Evolutionary conservation across 441 rosid genomes (phyloP).

Genomic region (Adansonia gregorii): DNA sequence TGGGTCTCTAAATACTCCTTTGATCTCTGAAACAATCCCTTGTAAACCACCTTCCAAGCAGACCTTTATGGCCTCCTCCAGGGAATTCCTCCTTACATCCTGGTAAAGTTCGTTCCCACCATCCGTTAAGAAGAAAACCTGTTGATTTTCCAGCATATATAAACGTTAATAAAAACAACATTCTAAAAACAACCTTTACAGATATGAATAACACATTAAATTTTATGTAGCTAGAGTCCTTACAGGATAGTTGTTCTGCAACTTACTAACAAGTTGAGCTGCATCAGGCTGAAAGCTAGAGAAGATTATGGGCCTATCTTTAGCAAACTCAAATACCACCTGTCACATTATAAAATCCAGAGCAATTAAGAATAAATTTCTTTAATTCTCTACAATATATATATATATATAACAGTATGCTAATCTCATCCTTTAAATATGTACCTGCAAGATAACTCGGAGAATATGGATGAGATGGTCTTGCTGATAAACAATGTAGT

Average conservation of each 20-base stretch:
- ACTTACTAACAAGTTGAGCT: slow-evolving; percentile 37
- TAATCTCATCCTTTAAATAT: background rate
- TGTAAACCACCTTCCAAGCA: slow-evolving; percentile 74
- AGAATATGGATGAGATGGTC: slow-evolving; percentile 64
- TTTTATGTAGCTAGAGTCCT: slow-evolving; percentile 24
- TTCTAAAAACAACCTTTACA: background rate
- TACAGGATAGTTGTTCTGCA: slow-evolving; percentile 76
- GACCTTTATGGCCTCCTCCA: slow-evolving; percentile 76
- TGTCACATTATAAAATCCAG: slow-evolving; percentile 25
- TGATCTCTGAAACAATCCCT: slow-evolving; percentile 90
- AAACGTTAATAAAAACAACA: background rate
- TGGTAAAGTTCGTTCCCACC: slow-evolving; percentile 65
- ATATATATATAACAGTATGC: background rate
- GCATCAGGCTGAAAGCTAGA: slow-evolving; percentile 71
- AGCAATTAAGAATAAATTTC: background rate
- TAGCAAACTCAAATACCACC: slow-evolving; percentile 62
- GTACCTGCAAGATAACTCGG: slow-evolving; percentile 62
- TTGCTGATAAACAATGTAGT: slow-evolving; percentile 59
- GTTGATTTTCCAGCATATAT: background rate
- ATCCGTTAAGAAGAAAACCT: slow-evolving; percentile 84
- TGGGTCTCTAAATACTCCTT: slow-evolving; percentile 72
- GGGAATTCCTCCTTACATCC: slow-evolving; percentile 74
- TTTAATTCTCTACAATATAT: background rate
- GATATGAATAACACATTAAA: too few relatives aligned
- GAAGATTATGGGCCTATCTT: slow-evolving; percentile 70